Conservation (phyloP, 148 eudicot species). For the Camellia lanceoleosa region DNA sequence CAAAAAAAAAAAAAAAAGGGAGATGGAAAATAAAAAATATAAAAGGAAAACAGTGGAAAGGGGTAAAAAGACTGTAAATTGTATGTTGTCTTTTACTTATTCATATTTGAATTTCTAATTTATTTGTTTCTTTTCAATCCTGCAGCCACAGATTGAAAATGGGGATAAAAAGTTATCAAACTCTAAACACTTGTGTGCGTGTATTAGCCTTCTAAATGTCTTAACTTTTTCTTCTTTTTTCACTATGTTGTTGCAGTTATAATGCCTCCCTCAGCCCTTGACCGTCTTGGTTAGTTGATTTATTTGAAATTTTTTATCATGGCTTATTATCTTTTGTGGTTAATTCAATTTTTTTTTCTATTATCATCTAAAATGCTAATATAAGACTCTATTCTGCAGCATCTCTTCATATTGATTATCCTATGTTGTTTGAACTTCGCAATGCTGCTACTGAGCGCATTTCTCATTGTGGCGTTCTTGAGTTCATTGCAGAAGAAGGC, state of each 20-base stretch:
- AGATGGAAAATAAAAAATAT: background rate
- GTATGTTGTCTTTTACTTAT: background rate
- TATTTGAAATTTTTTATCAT: background rate
- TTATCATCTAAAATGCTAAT: background rate
- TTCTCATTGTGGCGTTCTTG: slow-evolving; percentile 89
- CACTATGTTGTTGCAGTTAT: slow-evolving; percentile 55
- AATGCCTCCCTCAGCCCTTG: slow-evolving; percentile 98
- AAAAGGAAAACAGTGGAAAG: background rate
- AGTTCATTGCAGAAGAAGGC: slow-evolving; percentile 98
- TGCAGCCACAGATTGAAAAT: slow-evolving; percentile 93
- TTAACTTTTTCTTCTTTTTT: background rate
- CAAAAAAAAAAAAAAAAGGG: background rate
- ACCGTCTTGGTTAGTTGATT: slow-evolving; percentile 81
- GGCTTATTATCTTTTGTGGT: background rate
- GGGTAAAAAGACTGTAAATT: no score
- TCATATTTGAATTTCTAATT: slow-evolving; percentile 10
- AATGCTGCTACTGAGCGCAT: slow-evolving; percentile 68
- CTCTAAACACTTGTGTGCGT: background rate
- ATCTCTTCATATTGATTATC: slow-evolving; percentile 88
- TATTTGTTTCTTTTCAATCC: slow-evolving; percentile 4
- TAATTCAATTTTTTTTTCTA: background rate
- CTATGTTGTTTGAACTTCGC: slow-evolving; percentile 82
- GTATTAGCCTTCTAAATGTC: background rate
- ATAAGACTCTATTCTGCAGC: slow-evolving; percentile 41
- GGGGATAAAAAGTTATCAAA: slow-evolving; percentile 68